Base-by-base conservation (phyloP, 2,329 filamentous ascomycete species). In the Pseudopithomyces chartarum region DNA sequence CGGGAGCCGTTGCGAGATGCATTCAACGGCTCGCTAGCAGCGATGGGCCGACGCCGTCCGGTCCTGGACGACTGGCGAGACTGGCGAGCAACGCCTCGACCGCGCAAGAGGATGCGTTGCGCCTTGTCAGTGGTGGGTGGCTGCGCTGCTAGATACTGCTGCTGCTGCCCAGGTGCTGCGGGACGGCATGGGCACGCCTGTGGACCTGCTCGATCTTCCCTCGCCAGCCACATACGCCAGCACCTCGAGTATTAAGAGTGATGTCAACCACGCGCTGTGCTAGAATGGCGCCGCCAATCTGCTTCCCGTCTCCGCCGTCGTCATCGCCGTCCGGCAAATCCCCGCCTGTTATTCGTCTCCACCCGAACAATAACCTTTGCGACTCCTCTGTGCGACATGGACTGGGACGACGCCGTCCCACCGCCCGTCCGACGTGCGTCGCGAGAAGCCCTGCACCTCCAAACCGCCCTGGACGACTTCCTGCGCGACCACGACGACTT, bases 401-500 rank as follows among this genome's bases (percentile, higher is more conserved):
- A 61, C 42, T 47, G 53, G 39, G 48, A 62, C 46, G 55, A 57
- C 32, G 52, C 36, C 34, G 42, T 58, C n/a, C 58, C 58, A 12
- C 57, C 64, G 23, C 29, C 44, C 10, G 33, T 47, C 44, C 26
- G n/a, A 33, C 44, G 44, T 38, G 34, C 34, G 11, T 42, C 39
- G 58, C 62, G 19, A 63, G 64, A 53, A 17, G 34, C 34, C n/a
- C 34, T 38, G 34, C 12, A 38, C 5, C 34, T 38, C 34, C 34
- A 38, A n/a, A 38, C 6, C 12, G 46, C 33, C 13, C 13, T 36
- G 17, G 46, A 48, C 22, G 32, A 22, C 32, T 39, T 38, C 33
- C 32, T 15, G 4, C 17, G 15, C 15, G 7, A 42, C 17, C 5
- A 5, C 39, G 17, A 42, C 7, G 39, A 42, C 19, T 11, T 17